Evolutionary conservation across 2,329 filamentous ascomycete genomes (phyloP).

Genomic region (Nemania abortiva): DNA sequence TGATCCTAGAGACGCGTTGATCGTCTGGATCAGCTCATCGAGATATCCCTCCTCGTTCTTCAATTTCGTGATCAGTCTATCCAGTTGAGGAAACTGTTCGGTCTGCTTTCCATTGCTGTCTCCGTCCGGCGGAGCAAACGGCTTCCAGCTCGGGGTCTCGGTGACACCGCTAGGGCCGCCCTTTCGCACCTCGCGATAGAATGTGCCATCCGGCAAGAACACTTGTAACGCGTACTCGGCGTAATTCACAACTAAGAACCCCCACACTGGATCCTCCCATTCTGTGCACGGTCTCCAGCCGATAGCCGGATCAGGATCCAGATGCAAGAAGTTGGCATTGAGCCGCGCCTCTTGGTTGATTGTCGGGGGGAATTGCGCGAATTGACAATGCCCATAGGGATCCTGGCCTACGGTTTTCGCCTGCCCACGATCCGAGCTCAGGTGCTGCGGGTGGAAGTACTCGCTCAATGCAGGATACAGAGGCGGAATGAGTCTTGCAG

Average conservation of each 20-base stretch:
- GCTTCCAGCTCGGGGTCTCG: not conserved
- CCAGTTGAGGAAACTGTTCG: not conserved
- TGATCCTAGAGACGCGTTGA: not conserved
- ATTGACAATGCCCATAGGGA: not conserved
- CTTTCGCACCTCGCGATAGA: conserved; percentile 11
- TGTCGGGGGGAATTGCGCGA: conserved; percentile 53
- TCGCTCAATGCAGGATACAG: not conserved
- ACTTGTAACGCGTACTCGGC: not conserved
- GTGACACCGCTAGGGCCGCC: not conserved
- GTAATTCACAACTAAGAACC: conserved; percentile 9
- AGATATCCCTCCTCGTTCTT: not conserved
- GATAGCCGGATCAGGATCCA: no score
- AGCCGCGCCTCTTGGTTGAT: conserved; percentile 51
- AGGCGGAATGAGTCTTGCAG: not conserved
- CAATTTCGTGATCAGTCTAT: not conserved
- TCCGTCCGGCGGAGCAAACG: not conserved
- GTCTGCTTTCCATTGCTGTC: not conserved
- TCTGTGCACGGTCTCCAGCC: not conserved
- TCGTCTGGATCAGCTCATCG: not conserved
- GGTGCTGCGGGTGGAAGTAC: not conserved
- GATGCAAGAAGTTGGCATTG: conserved; percentile 45
- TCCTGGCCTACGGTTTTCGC: conserved; percentile 41
- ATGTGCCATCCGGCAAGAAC: not conserved
- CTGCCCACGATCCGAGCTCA: not conserved
- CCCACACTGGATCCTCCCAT: conserved; percentile 14